Evolutionary conservation across 2,329 filamentous ascomycete genomes (phyloP).

Genomic region (Ciborinia camelliae): DNA sequence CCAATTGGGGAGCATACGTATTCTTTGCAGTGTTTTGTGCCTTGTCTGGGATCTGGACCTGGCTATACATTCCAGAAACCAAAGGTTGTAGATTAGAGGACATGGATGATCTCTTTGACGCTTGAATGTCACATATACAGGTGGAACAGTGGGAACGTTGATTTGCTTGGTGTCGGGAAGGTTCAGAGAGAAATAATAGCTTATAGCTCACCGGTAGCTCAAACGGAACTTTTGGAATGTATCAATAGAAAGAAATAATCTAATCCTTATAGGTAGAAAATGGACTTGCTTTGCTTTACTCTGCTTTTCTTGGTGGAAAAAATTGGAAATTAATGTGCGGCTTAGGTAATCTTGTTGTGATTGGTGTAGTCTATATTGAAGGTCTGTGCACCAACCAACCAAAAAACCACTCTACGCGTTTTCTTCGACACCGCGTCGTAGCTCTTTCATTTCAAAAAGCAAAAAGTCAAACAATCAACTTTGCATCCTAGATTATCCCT

Average conservation of each 20-base stretch:
- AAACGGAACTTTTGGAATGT: not conserved
- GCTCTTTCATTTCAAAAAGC: constrained; percentile 12
- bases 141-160: not conserved
- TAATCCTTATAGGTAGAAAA: too few species aligned
- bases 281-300: not conserved
- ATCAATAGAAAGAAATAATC: not conserved
- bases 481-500: constrained; percentile 3
- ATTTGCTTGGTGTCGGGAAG: not conserved
- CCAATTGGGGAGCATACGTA: constrained; percentile 53
- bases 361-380: not conserved
- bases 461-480: constrained; percentile 16
- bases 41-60: constrained; percentile 47
- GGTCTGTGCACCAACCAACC: not conserved
- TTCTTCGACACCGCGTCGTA: constrained; percentile 18
- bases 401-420: constrained; percentile 22
- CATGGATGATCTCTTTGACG: constrained; percentile 42
- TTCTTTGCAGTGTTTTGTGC: constrained; percentile 52
- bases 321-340: too few species aligned
- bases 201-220: not conserved
- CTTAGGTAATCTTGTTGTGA: not conserved
- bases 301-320: too few species aligned
- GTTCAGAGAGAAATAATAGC: not conserved
- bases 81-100: constrained; percentile 55
- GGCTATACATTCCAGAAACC: constrained; percentile 45
- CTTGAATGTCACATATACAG: not conserved